Evolutionary conservation across 1,284 basidiomycete genomes (phyloP).

Genomic region (Quambalaria eucalypti): DNA sequence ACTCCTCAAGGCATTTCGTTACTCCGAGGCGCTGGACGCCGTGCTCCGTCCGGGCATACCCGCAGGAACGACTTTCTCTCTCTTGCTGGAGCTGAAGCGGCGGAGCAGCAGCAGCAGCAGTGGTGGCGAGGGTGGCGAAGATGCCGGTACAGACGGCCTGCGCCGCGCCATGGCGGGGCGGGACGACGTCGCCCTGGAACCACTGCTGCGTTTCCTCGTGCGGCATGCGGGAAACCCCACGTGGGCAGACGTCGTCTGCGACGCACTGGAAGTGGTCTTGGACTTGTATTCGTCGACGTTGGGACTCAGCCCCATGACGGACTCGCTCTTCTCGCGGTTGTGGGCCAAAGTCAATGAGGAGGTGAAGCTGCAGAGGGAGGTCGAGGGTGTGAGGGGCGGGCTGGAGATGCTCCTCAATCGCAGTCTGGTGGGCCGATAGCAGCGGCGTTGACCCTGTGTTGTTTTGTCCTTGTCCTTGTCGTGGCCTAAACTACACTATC

Average conservation of each 20-base stretch:
- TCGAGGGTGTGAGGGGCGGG: conserved; percentile 74
- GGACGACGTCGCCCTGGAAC: conserved; percentile 88
- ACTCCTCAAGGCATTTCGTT: conserved; percentile 83
- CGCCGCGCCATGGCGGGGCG: conserved; percentile 75
- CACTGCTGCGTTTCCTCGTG: conserved; percentile 72
- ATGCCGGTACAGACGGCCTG: conserved; percentile 61
- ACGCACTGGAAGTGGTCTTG: conserved; percentile 68
- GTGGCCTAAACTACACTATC: too few species aligned
- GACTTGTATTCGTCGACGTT: conserved; percentile 85
- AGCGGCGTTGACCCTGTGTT: too few species aligned
- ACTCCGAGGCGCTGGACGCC: conserved; percentile 73
- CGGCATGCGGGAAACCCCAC: conserved; percentile 81
- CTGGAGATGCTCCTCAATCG: conserved; percentile 73
- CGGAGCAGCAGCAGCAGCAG: conserved; percentile 41
- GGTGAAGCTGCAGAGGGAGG: conserved; percentile 78
- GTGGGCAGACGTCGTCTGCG: conserved; percentile 78
- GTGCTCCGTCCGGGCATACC: conserved; percentile 33
- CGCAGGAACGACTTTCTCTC: conserved; percentile 64
- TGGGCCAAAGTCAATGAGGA: conserved; percentile 76
- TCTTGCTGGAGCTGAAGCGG: conserved; percentile 87
- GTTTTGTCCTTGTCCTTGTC: too few species aligned
- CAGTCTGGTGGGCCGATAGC: conserved; percentile 48
- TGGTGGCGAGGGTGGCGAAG: not conserved
- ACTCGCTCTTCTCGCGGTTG: conserved; percentile 69
- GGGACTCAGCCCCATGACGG: conserved; percentile 86